These are phyloP conservation scores for Phanerodontia chrysosporium DNA, from an alignment of 768 basidiomycete genomes.

Conservation along the genomic window DNA sequence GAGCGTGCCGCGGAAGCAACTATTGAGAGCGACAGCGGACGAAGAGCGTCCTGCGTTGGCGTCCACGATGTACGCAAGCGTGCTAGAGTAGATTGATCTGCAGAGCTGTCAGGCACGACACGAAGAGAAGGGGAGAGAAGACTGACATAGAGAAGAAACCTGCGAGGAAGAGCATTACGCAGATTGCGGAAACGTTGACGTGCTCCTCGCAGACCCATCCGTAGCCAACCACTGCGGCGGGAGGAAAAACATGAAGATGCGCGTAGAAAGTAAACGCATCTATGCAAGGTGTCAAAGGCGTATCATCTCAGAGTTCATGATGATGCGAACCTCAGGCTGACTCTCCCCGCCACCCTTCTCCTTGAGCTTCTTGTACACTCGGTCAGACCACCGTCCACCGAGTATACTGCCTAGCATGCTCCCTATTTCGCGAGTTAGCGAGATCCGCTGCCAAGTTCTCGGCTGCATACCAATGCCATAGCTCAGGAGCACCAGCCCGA, in stretches of 20 bases:
- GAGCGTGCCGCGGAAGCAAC: slow-evolving; percentile 63
- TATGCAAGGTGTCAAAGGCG: neutral
- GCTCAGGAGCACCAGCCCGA: slow-evolving; percentile 73
- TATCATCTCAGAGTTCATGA: neutral
- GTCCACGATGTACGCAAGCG: slow-evolving; percentile 83
- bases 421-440: slow-evolving; percentile 26
- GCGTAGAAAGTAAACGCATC: slow-evolving; percentile 67
- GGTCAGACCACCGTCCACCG: slow-evolving; percentile 59
- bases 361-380: slow-evolving; percentile 38
- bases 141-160: slow-evolving; percentile 76
- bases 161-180: slow-evolving; percentile 64
- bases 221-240: slow-evolving; percentile 62
- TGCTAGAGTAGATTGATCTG: slow-evolving; percentile 61
- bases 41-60: slow-evolving; percentile 79
- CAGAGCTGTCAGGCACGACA: neutral
- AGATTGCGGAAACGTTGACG: slow-evolving; percentile 61
- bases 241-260: slow-evolving; percentile 50
- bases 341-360: slow-evolving; percentile 40
- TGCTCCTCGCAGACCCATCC: slow-evolving; percentile 71
- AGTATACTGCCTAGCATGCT: slow-evolving; percentile 48
- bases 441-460: neutral
- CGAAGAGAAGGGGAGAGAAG: neutral
- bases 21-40: slow-evolving; percentile 72
- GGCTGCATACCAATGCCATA: slow-evolving; percentile 57
- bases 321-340: slow-evolving; percentile 57